A percentile compares a stretch with the other conserved stretches of the same genome.
phyloP scores from a whole-genome alignment of 192 early-diverging fungal species.

The Podila horticola region DNA sequence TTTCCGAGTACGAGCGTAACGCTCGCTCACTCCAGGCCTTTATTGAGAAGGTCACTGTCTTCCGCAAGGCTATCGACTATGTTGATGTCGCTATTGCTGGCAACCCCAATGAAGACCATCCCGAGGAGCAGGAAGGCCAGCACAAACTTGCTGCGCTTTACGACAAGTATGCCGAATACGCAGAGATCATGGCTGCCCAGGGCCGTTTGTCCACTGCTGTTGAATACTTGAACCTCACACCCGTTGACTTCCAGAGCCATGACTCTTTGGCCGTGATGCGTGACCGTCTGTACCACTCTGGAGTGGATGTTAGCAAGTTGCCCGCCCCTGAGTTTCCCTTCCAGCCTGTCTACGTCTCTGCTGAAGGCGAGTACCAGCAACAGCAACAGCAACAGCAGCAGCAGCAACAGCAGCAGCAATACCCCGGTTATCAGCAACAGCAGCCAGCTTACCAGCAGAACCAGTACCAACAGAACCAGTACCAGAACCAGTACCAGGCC shows the following conservation, averaged over 20 bases:
- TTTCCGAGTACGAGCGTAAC: conserved; percentile 57
- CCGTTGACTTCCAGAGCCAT: conserved; percentile 64
- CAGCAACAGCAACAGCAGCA: conserved; percentile 22
- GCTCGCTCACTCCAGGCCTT: conserved; percentile 75
- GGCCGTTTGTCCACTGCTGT: conserved; percentile 81
- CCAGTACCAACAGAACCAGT: conserved; percentile 28
- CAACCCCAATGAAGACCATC: conserved; percentile 49
- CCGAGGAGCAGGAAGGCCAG: conserved; percentile 49
- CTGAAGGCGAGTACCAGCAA: conserved; percentile 53
- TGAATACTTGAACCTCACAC: conserved; percentile 82
- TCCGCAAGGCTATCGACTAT: conserved; percentile 92
- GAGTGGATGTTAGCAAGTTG: conserved; percentile 50
- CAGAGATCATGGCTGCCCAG: conserved; percentile 76
- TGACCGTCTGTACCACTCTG: conserved; percentile 75
- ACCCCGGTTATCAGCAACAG: conserved; percentile 19
- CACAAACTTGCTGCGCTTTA: conserved; percentile 78
- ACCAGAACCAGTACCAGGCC: conserved; percentile 16
- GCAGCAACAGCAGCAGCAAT: conserved; percentile 51
- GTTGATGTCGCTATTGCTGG: conserved; percentile 77
- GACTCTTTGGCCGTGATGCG: conserved; percentile 73
- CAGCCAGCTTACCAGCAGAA: conserved; percentile 16
- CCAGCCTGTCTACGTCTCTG: conserved; percentile 62
- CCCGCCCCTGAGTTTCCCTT: conserved; percentile 72
- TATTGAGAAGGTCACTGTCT: conserved; percentile 93
- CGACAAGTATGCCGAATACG: conserved; percentile 90